These are phyloP conservation scores for Ophiostoma piceae DNA, from an alignment of 2,329 filamentous ascomycete genomes.

Conservation along the genomic window DNA sequence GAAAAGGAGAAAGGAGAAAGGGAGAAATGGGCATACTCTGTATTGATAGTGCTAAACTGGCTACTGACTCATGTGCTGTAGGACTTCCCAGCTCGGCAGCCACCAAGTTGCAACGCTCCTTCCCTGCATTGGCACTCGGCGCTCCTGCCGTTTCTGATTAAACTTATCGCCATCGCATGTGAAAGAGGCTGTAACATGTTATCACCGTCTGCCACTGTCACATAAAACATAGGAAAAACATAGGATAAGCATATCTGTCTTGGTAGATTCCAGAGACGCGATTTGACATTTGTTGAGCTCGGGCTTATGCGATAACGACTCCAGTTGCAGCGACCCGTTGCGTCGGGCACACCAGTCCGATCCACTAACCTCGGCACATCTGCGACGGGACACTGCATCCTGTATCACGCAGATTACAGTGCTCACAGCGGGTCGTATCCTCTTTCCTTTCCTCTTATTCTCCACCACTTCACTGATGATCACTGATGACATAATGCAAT, in stretches of 20 bases:
- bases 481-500: background rate
- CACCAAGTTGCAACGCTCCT: background rate
- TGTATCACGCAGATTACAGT: background rate
- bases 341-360: background rate
- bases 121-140: background rate
- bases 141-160: background rate
- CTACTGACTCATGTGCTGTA: background rate
- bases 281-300: background rate
- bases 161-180: background rate
- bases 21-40: background rate
- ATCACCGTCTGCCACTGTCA: background rate
- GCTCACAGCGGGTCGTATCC: background rate
- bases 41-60: background rate
- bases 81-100: background rate
- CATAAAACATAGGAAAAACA: too few relatives aligned
- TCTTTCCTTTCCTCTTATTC: background rate
- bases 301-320: background rate
- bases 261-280: too few relatives aligned
- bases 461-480: background rate
- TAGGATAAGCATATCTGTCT: background rate
- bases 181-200: background rate
- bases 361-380: constrained; percentile 7
- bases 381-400: background rate
- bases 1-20: background rate
- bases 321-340: background rate